Evolutionary conservation across 257 asterid species (phyloP), one percentile per base, ranked within the genome.

Genomic region (Craterostigma plantagineum): DNA sequence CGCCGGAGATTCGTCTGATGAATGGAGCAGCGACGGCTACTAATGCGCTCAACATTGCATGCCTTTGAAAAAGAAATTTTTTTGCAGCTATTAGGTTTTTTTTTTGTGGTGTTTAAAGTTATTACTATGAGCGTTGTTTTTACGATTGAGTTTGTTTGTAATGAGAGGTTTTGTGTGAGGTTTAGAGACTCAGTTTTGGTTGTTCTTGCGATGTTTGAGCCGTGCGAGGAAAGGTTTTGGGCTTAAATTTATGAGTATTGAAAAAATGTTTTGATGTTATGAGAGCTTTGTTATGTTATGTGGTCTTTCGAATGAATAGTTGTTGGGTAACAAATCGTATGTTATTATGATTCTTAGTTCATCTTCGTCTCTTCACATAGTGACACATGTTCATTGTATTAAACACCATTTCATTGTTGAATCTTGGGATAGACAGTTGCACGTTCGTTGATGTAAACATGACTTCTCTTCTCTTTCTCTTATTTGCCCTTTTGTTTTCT

Each of bases 31-130:
- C 30, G 6, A n/a, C n/a, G n/a, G n/a, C n/a, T n/a, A 6, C 30
- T 23, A 23, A 23, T 23, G 61, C 93, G 65, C 83, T 72, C 49
- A 64, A 78, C 53, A 77, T 71, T 37, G 76, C 75, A 50, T 85
- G 94, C 86, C 96, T 71, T 46, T 81, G 56, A 77, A 67, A 6
- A 23, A 23, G 6, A 23, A n/a, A n/a, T n/a, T n/a, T n/a, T 77
- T 81, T 81, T 85, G 94, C 91, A 77, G 74, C 62, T 61, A 50
- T 43, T 52, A 49, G 53, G 7, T 36, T 7, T 14, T 54, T 30
- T 35, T 51, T 48, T 42, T n/a, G n/a, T 55, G 49, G 13, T 30
- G 43, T 18, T 35, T 33, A 49, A 53, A 52, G 63, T 58, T 0
- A 56, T 50, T 14, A 3, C 14, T 18, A 44, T 34, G 63, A 56